Evolutionary conservation across 1,139 yeast genomes (phyloP), one percentile per base, ranked within the genome.

Genomic region (Geotrichum fermentans): DNA sequence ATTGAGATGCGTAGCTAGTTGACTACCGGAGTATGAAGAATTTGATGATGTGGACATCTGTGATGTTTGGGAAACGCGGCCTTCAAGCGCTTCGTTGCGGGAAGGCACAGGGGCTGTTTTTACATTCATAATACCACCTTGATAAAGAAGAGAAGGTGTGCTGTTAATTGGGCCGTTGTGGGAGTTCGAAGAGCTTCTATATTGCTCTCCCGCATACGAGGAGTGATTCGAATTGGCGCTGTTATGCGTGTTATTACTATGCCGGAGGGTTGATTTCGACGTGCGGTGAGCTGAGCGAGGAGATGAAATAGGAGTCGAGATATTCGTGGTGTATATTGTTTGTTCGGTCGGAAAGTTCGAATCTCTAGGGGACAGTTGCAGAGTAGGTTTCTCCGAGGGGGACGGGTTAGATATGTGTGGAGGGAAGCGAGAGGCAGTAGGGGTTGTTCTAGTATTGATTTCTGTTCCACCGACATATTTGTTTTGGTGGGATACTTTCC

Each of bases 31-130:
- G 24, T 30, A 17, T 17, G 48, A 40, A 17, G 49, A 49, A 8
- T 43, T 26, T 22, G 46, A 35, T 8, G 51, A 43, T 13, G 30
- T 29, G 13, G 42, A 24, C 26, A 39, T 34, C 21, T 43, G 43
- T 2, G 70, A 67, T 1, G 71, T 69, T 16, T 69, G 59, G 1
- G 71, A 70, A 3, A 69, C 28, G 17, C 45, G 41, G 18, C 46
- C 50, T 22, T 47, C 50, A 1, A 28, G 22, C n/a, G 37, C 43
- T 13, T 40, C 52, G 1, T 34, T 22, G n/a, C 49, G 41, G 17
- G 43, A 2, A 3, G 50, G 43, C n/a, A 40, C 45, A 17, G 46
- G 47, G 4, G 51, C 47, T 6, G 53, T 35, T 21, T 42, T 43
- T 6, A 26, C 28, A 17, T 38, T 38, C 11, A 18, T 11, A n/a